A percentile compares a stretch with the other conserved stretches of the same genome.
Evolutionary conservation across 805 yeast genomes (phyloP).

Genomic region (Kockiozyma suomiensis): DNA sequence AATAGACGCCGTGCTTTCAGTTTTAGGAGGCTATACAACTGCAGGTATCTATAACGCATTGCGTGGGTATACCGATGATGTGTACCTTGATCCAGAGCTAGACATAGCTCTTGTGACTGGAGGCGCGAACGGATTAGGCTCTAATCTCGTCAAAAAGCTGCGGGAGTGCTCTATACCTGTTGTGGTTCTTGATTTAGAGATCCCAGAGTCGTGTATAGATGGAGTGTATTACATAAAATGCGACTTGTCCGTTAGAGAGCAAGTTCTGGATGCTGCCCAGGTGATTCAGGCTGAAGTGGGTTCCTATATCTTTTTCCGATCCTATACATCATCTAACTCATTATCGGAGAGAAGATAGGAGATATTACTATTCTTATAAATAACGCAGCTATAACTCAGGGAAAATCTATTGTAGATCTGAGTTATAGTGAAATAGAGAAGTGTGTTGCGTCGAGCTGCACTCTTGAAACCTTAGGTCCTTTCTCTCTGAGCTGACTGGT

Average conservation of each 20-base stretch:
- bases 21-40: conserved; percentile 16
- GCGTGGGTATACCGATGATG: conserved; percentile 22
- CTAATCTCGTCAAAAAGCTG: conserved; percentile 57
- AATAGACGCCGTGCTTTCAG: conserved; percentile 16
- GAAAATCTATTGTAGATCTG: conserved; percentile 59
- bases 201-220: conserved; percentile 40
- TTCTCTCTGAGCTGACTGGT: neutral
- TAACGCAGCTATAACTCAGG: conserved; percentile 76
- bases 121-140: conserved; percentile 79
- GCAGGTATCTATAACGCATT: conserved; percentile 19
- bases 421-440: conserved; percentile 59
- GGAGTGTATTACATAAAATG: conserved; percentile 63
- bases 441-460: conserved; percentile 7
- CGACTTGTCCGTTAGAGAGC: conserved; percentile 62
- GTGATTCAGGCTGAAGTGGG: conserved; percentile 45
- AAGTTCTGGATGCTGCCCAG: conserved; percentile 49
- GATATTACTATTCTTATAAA: conserved; percentile 69
- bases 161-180: conserved; percentile 53
- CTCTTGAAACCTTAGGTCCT: no score
- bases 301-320: neutral
- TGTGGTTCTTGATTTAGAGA: conserved; percentile 63
- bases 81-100: conserved; percentile 30
- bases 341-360: conserved; percentile 47
- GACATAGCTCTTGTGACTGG: conserved; percentile 82
- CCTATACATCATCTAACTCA: neutral